phyloP scores from a whole-genome alignment of 441 rosid species.

The Sinapis alba region DNA sequence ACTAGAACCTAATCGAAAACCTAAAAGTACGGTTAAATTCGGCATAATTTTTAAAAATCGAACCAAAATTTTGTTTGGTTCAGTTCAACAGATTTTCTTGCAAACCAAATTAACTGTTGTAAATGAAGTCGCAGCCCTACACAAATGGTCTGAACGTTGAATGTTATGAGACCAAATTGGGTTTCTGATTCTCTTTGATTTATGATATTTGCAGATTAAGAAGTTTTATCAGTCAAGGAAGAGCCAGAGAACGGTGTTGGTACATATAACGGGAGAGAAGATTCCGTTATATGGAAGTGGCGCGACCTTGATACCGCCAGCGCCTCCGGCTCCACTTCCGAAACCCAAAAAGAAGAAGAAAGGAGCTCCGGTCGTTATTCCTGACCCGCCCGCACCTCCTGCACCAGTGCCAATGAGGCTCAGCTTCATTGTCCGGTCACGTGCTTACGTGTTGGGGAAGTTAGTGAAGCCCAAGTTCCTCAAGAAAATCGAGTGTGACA shows the following conservation, averaged over 20 bases:
- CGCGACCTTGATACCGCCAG: slow-evolving; percentile 55
- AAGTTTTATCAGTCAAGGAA: slow-evolving; percentile 82
- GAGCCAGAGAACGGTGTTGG: slow-evolving; percentile 63
- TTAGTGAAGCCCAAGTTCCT: slow-evolving; percentile 84
- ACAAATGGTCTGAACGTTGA: not conserved
- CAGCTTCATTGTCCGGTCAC: slow-evolving; percentile 65
- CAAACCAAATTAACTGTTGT: not conserved
- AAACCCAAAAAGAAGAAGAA: slow-evolving; percentile 42
- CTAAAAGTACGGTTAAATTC: too few species aligned
- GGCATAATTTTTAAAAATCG: not conserved
- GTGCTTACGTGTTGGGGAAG: slow-evolving; percentile 83
- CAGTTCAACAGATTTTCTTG: not conserved
- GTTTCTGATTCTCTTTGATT: not conserved
- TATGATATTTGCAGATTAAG: slow-evolving; percentile 53
- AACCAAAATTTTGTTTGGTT: not conserved
- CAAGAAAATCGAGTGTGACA: slow-evolving; percentile 64
- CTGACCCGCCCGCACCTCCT: slow-evolving; percentile 32
- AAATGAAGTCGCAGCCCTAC: not conserved
- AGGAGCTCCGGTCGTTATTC: not conserved
- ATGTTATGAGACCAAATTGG: not conserved
- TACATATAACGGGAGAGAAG: slow-evolving; percentile 62
- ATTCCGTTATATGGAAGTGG: slow-evolving; percentile 92
- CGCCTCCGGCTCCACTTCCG: slow-evolving; percentile 48
- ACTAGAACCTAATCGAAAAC: not conserved
- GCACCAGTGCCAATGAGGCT: slow-evolving; percentile 64